Percentiles rank a stretch among this genome's conserved stretches.
Conservation (phyloP, 1,139 yeast species). For the Hanseniaspora sp. region DNA sequence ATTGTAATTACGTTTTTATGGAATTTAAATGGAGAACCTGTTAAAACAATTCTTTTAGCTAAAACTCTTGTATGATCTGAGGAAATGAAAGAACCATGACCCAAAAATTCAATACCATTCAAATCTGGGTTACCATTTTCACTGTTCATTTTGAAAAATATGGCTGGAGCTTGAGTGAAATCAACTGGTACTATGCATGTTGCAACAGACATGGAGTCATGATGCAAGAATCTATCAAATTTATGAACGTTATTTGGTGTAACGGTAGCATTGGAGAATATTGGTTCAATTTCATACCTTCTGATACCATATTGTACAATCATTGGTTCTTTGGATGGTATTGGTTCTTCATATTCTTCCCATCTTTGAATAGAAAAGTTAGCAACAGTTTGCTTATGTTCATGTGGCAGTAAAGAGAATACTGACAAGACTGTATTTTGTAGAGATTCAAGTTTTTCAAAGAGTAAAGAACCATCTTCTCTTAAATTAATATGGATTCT, state of each 20-base stretch:
- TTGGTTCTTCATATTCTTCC: constrained; percentile 78
- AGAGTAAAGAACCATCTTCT: constrained; percentile 24
- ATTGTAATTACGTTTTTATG: constrained; percentile 86
- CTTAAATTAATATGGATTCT: constrained; percentile 56
- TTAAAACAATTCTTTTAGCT: constrained; percentile 78
- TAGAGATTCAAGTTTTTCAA: constrained; percentile 36
- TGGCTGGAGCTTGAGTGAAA: constrained; percentile 72
- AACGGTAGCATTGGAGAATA: constrained; percentile 69
- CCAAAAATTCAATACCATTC: constrained; percentile 55
- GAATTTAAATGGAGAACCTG: constrained; percentile 92
- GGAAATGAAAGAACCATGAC: constrained; percentile 82
- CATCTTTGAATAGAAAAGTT: constrained; percentile 76
- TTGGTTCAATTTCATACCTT: constrained; percentile 72
- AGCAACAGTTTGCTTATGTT: constrained; percentile 72
- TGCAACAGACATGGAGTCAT: constrained; percentile 65
- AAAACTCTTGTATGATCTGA: constrained; percentile 74
- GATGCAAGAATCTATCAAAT: constrained; percentile 72
- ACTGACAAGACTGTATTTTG: constrained; percentile 43
- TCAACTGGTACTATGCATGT: constrained; percentile 84
- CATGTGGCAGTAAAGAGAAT: constrained; percentile 71
- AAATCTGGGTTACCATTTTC: constrained; percentile 25
- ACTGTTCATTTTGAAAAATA: constrained; percentile 44
- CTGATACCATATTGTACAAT: constrained; percentile 90
- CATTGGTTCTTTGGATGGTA: constrained; percentile 66
- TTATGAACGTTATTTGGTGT: constrained; percentile 79